Evolutionary conservation across 73 alveolate genomes (phyloP).

Genomic region (Tetrahymena thermophila): DNA sequence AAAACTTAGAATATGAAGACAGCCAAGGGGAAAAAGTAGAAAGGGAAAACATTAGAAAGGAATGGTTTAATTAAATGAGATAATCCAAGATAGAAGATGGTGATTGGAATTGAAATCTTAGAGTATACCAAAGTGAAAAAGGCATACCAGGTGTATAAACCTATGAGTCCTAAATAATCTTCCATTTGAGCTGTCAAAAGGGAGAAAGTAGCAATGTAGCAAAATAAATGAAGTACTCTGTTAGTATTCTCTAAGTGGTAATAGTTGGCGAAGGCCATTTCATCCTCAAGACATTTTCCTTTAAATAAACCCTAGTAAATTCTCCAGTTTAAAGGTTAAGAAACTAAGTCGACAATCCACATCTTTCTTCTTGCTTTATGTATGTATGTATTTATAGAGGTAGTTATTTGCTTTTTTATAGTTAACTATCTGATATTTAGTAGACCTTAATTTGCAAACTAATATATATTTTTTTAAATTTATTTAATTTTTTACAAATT

Average conservation of each 20-base stretch:
- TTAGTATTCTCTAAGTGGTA: not conserved
- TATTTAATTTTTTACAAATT: no score
- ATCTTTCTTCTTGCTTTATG: not conserved
- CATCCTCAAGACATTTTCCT: not conserved
- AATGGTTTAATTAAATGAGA: not conserved
- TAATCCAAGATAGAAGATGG: not conserved
- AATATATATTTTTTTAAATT: no score
- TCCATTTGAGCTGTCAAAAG: not conserved
- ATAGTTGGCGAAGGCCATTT: not conserved
- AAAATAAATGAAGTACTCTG: not conserved
- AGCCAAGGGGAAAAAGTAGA: not conserved
- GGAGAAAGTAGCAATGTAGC: not conserved
- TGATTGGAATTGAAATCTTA: not conserved
- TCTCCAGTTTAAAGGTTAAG: not conserved
- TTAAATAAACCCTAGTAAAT: not conserved
- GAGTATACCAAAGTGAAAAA: not conserved
- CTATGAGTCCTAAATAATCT: not conserved
- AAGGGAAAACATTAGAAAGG: not conserved
- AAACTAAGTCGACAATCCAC: not conserved
- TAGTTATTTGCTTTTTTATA: not conserved
- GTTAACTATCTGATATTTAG: not conserved
- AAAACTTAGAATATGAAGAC: not conserved
- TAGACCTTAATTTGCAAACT: not conserved
- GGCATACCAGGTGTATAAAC: not conserved
- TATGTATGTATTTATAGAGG: not conserved